These are phyloP conservation scores for Pestalotiopsis sp. DNA, from an alignment of 2,329 filamentous ascomycete genomes.

Conservation along the genomic window DNA sequence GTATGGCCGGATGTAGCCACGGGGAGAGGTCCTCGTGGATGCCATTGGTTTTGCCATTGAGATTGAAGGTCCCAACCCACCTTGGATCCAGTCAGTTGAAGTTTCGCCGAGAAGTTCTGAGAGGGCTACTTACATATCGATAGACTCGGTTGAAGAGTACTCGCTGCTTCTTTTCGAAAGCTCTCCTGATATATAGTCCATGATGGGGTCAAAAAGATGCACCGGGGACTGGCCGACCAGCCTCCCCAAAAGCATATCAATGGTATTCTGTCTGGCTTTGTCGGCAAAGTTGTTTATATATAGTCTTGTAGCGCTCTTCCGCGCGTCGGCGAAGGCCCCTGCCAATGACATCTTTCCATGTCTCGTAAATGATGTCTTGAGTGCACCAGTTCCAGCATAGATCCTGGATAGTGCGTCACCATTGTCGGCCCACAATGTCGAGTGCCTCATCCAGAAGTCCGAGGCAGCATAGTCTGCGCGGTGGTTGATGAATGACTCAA, in stretches of 20 bases:
- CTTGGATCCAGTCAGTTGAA: conserved; percentile 26
- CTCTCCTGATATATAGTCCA: conserved; percentile 83
- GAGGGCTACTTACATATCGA: conserved; percentile 66
- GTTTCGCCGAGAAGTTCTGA: neutral
- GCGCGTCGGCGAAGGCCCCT: conserved; percentile 89
- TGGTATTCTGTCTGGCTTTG: conserved; percentile 89
- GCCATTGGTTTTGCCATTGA: conserved; percentile 85
- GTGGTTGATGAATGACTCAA: conserved; percentile 81
- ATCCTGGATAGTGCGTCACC: conserved; percentile 93
- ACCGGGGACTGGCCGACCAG: conserved; percentile 83
- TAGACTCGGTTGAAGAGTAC: conserved; percentile 73
- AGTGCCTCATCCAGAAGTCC: conserved; percentile 92
- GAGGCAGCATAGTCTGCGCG: conserved; percentile 68
- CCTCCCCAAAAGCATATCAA: conserved; percentile 87
- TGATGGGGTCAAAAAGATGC: conserved; percentile 89
- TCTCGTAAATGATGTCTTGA: conserved; percentile 94
- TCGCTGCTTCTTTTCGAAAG: conserved; percentile 69
- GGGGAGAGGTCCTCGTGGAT: conserved; percentile 77
- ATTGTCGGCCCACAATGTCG: conserved; percentile 95
- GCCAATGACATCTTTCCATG: conserved; percentile 95
- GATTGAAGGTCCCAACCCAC: conserved; percentile 85
- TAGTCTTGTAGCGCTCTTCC: conserved; percentile 90
- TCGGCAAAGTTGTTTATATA: conserved; percentile 99
- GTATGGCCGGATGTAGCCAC: conserved; percentile 75
- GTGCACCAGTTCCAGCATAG: conserved; percentile 91